Percentiles rank a stretch among this genome's conserved stretches.
These are phyloP conservation scores for Pythium myriotylum DNA, from an alignment of 352 stramenopile genomes.

Conservation along the genomic window DNA sequence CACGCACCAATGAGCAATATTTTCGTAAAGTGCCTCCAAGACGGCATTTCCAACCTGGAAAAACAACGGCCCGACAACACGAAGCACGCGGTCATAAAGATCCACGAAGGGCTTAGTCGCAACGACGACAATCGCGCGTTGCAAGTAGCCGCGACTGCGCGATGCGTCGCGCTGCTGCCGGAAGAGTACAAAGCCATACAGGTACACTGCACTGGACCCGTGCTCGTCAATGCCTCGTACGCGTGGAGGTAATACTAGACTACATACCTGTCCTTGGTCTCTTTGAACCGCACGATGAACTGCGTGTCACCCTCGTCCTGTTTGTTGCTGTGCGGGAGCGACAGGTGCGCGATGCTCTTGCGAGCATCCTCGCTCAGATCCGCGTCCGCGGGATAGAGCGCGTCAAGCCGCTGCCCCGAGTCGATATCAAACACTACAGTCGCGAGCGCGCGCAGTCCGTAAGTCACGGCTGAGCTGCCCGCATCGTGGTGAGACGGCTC, in stretches of 20 bases:
- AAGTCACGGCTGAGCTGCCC: slow-evolving; percentile 8
- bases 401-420: slow-evolving; percentile 70
- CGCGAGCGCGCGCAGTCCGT: slow-evolving; percentile 61
- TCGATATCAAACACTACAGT: slow-evolving; percentile 87
- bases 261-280: slow-evolving; percentile 36
- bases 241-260: too few relatives aligned
- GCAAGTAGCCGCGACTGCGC: slow-evolving; percentile 76
- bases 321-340: slow-evolving; percentile 87
- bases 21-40: slow-evolving; percentile 70
- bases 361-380: slow-evolving; percentile 51
- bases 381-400: slow-evolving; percentile 51
- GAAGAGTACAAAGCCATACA: slow-evolving; percentile 88
- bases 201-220: slow-evolving; percentile 37
- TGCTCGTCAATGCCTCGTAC: too few relatives aligned
- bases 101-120: slow-evolving; percentile 71
- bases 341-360: slow-evolving; percentile 72
- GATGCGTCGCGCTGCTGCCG: slow-evolving; percentile 76
- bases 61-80: slow-evolving; percentile 72
- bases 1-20: slow-evolving; percentile 62
- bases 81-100: slow-evolving; percentile 75
- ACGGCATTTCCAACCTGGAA: slow-evolving; percentile 75
- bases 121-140: slow-evolving; percentile 85
- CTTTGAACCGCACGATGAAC: slow-evolving; percentile 76
- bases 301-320: slow-evolving; percentile 87
- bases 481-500: neutral